phyloP scores from a whole-genome alignment of 2,329 filamentous ascomycete genomes.

The Botrytis porri region DNA sequence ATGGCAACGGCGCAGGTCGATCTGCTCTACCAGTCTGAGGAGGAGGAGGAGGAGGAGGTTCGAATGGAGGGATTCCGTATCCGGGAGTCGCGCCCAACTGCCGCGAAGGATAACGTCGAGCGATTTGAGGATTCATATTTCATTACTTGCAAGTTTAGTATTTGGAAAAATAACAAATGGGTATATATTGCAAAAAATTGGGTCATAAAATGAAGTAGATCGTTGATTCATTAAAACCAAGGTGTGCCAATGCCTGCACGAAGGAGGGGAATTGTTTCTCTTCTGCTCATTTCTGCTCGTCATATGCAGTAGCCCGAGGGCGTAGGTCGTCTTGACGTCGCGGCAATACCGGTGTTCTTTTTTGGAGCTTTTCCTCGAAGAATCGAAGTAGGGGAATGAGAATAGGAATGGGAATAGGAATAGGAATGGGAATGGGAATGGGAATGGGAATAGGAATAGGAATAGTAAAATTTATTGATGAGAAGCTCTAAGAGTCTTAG shows the following conservation, averaged over 20 bases:
- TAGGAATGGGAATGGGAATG: not conserved
- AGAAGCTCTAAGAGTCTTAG: conserved; percentile 1
- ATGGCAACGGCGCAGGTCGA: conserved; percentile 29
- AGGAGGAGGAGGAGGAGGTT: conserved; percentile 24
- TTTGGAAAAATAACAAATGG: conserved; percentile 20
- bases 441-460: not conserved
- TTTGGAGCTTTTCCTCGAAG: not conserved
- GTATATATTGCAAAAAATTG: conserved; percentile 25
- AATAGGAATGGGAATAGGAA: too few relatives aligned
- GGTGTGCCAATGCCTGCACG: conserved; percentile 39
- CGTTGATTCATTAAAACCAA: conserved; percentile 29
- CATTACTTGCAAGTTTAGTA: conserved; percentile 25
- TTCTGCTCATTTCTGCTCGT: conserved; percentile 38
- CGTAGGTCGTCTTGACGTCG: conserved; percentile 14
- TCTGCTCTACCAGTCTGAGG: conserved; percentile 28
- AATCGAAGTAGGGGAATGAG: not conserved
- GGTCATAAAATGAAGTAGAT: conserved; percentile 24
- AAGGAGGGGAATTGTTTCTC: conserved; percentile 34
- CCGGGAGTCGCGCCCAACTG: conserved; percentile 32
- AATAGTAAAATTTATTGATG: conserved; percentile 3
- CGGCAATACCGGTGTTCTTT: not conserved
- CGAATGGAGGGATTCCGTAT: conserved; percentile 33
- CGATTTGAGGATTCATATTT: conserved; percentile 50
- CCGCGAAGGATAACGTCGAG: conserved; percentile 41
- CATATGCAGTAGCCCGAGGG: conserved; percentile 20